Evolutionary conservation across 2,329 filamentous ascomycete genomes (phyloP).

Genomic region (Coniochaeta ligniaria): DNA sequence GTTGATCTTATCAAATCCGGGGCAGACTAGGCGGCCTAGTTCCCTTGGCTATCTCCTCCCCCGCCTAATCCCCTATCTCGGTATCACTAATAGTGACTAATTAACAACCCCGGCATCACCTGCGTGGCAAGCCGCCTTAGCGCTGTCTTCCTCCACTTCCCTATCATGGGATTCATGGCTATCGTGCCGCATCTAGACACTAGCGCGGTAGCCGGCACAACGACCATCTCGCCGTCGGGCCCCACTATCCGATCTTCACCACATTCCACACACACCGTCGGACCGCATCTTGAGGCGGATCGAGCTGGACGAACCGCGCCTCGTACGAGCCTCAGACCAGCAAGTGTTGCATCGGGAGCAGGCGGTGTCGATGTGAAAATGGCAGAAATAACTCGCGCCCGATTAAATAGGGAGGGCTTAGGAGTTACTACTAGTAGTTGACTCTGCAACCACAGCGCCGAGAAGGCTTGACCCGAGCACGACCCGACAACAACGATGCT

Average conservation of each 20-base stretch:
- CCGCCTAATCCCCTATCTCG: neutral
- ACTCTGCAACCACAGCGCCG: neutral
- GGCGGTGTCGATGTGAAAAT: neutral
- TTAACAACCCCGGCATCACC: too few relatives aligned
- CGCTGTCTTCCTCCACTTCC: slow-evolving; percentile 1
- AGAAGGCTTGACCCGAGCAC: neutral
- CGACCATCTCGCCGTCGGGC: neutral
- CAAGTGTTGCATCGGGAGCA: neutral
- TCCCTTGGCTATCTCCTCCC: neutral
- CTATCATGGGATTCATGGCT: too few relatives aligned
- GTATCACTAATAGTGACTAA: too few relatives aligned
- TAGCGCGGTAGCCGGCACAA: too few relatives aligned
- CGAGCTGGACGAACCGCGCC: neutral
- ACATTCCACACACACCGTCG: neutral
- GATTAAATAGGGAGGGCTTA: neutral
- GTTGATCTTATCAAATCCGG: neutral
- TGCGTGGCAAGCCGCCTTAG: neutral
- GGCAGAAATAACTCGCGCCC: neutral
- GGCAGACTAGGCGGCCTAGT: neutral
- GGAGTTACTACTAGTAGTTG: neutral
- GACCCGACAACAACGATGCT: neutral
- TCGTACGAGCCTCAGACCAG: neutral
- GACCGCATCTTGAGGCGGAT: neutral
- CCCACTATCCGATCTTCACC: slow-evolving; percentile 6
- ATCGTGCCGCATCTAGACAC: neutral